Percentiles rank a stretch among this genome's conserved stretches.
Conservation (phyloP, 1,139 yeast genomes). For the Nematodospora anomalae region DNA sequence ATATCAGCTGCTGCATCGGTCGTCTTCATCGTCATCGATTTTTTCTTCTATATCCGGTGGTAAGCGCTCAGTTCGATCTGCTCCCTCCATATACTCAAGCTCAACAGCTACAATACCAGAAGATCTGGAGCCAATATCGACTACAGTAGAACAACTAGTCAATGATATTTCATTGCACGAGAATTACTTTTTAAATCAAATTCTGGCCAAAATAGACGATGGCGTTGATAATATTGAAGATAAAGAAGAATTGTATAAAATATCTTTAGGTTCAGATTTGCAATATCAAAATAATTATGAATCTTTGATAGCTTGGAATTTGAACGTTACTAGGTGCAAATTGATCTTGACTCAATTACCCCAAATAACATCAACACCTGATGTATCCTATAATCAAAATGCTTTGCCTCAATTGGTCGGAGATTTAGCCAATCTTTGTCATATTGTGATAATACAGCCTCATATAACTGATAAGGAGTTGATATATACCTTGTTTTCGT, state of each 20-base stretch:
- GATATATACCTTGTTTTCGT: constrained; percentile 40
- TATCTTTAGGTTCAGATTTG: constrained; percentile 43
- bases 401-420: constrained; percentile 46
- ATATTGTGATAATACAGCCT: constrained; percentile 42
- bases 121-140: constrained; percentile 44
- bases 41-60: constrained; percentile 35
- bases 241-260: constrained; percentile 33
- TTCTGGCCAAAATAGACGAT: not conserved
- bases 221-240: not conserved
- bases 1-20: constrained; percentile 16
- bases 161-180: constrained; percentile 47
- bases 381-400: constrained; percentile 32
- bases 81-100: constrained; percentile 44
- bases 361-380: constrained; percentile 39
- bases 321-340: constrained; percentile 48
- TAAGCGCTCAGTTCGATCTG: constrained; percentile 42
- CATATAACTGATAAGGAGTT: constrained; percentile 46
- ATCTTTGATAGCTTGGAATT: constrained; percentile 47
- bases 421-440: constrained; percentile 44
- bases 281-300: constrained; percentile 44
- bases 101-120: constrained; percentile 51
- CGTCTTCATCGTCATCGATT: constrained; percentile 15
- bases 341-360: constrained; percentile 42
- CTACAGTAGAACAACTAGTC: constrained; percentile 47
- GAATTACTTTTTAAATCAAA: constrained; percentile 20